Evolutionary conservation across 495 filamentous ascomycete genomes (phyloP).

Genomic region (Penicillium egyptiacum): DNA sequence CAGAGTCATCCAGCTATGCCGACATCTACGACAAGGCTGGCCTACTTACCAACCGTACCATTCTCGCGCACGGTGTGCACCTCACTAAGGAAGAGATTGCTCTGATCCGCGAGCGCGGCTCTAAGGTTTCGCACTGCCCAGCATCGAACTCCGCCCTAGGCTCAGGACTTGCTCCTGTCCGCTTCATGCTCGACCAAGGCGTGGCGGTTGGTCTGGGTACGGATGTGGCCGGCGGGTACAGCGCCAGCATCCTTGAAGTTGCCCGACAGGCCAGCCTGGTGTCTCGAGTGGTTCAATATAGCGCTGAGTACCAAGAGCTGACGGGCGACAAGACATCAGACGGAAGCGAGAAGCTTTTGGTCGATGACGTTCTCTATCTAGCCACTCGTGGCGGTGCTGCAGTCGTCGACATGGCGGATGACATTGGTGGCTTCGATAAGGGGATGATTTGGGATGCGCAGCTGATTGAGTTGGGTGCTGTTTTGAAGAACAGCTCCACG

Average conservation of each 20-base stretch:
- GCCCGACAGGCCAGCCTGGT: slow-evolving; percentile 68
- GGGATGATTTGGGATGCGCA: slow-evolving; percentile 91
- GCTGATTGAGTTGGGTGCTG: slow-evolving; percentile 61
- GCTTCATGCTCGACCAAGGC: slow-evolving; percentile 70
- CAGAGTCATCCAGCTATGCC: slow-evolving; percentile 62
- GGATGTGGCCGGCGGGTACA: slow-evolving; percentile 86
- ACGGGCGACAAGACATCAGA: slow-evolving; percentile 6
- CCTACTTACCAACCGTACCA: slow-evolving; percentile 68
- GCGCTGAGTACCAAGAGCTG: not conserved
- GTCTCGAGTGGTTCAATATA: slow-evolving; percentile 54
- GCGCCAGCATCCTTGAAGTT: slow-evolving; percentile 72
- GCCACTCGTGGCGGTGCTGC: slow-evolving; percentile 79
- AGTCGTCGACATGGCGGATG: slow-evolving; percentile 67
- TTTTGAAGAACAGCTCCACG: not conserved
- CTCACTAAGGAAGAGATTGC: slow-evolving; percentile 60
- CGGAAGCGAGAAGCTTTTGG: slow-evolving; percentile 57
- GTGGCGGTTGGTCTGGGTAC: slow-evolving; percentile 83
- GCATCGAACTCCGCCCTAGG: slow-evolving; percentile 78
- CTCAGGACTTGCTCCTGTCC: slow-evolving; percentile 69
- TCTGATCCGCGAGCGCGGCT: slow-evolving; percentile 57
- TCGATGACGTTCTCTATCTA: slow-evolving; percentile 84
- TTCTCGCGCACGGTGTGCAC: slow-evolving; percentile 87
- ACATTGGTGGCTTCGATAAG: slow-evolving; percentile 73
- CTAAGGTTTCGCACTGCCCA: slow-evolving; percentile 82
- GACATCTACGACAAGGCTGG: slow-evolving; percentile 72